Evolutionary conservation across 2,329 filamentous ascomycete species (phyloP).

Genomic region (Apiospora phragmitis): DNA sequence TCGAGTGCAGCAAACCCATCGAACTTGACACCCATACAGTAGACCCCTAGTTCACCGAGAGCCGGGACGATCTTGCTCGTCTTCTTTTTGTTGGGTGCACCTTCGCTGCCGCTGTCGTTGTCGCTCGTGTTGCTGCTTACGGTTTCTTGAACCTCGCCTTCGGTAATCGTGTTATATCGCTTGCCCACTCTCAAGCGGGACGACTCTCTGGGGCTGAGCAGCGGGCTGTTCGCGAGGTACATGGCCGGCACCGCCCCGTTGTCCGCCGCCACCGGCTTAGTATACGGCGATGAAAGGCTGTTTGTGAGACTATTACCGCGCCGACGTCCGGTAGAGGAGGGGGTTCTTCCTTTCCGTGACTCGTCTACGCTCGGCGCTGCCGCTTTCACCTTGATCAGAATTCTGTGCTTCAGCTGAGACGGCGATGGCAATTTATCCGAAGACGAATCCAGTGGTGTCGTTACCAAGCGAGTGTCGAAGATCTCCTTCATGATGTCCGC

Average conservation of each 20-base stretch:
- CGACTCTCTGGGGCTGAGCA: slow-evolving; percentile 52
- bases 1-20: slow-evolving; percentile 75
- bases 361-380: slow-evolving; percentile 43
- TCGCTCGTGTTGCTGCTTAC: slow-evolving; percentile 72
- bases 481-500: slow-evolving; percentile 83
- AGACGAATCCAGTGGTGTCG: slow-evolving; percentile 70
- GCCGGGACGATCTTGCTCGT: slow-evolving; percentile 84
- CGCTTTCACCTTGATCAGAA: slow-evolving; percentile 94
- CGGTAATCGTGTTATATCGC: slow-evolving; percentile 58
- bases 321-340: slow-evolving; percentile 44
- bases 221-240: slow-evolving; percentile 55
- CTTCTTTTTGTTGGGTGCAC: slow-evolving; percentile 55
- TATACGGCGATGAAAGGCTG: slow-evolving; percentile 75
- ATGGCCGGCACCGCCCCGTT: slow-evolving; percentile 45
- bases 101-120: slow-evolving; percentile 69
- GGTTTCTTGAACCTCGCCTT: slow-evolving; percentile 55
- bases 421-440: slow-evolving; percentile 76
- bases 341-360: slow-evolving; percentile 41
- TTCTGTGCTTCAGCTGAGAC: slow-evolving; percentile 77
- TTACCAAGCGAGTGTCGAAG: slow-evolving; percentile 78
- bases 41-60: slow-evolving; percentile 83
- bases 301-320: slow-evolving; percentile 66
- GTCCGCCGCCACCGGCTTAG: slow-evolving; percentile 63
- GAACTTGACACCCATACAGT: slow-evolving; percentile 76
- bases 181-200: slow-evolving; percentile 49